Evolutionary conservation across 257 asterid species (phyloP).

Genomic region (Gynochthodes officinalis): DNA sequence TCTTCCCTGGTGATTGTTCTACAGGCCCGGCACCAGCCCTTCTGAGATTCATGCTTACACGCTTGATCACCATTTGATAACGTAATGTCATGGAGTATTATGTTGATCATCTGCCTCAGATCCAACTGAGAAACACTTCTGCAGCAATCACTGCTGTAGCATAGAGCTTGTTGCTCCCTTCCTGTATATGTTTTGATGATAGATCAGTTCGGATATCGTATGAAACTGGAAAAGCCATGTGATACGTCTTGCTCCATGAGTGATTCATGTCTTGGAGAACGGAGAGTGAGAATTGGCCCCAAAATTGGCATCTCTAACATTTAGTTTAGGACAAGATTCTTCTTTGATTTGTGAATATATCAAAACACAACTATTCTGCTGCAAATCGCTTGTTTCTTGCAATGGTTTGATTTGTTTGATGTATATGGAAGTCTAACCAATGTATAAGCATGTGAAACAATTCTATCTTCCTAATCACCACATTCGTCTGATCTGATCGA

Average conservation of each 20-base stretch:
- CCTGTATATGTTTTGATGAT: background rate
- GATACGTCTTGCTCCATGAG: no score
- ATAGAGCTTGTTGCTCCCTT: background rate
- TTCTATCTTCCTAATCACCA: no score
- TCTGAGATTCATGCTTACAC: conserved; percentile 79
- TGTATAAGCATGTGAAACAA: no score
- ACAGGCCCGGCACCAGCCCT: conserved; percentile 97
- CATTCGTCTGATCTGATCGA: no score
- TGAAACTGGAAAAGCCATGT: background rate
- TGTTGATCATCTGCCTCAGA: background rate
- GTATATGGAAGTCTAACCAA: no score
- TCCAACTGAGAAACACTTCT: background rate
- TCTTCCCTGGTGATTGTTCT: conserved; percentile 15
- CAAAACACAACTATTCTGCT: background rate
- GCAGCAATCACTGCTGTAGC: background rate
- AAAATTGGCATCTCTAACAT: background rate
- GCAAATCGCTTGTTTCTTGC: background rate
- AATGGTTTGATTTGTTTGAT: no score
- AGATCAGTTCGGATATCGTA: background rate
- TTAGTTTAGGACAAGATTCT: background rate
- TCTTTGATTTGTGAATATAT: background rate
- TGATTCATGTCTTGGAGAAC: background rate
- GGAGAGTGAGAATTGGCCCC: background rate
- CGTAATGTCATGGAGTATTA: conserved; percentile 27
- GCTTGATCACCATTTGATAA: conserved; percentile 60